phyloP scores from a whole-genome alignment of 2,329 filamentous ascomycete species.

The Coleophoma cylindrospora region DNA sequence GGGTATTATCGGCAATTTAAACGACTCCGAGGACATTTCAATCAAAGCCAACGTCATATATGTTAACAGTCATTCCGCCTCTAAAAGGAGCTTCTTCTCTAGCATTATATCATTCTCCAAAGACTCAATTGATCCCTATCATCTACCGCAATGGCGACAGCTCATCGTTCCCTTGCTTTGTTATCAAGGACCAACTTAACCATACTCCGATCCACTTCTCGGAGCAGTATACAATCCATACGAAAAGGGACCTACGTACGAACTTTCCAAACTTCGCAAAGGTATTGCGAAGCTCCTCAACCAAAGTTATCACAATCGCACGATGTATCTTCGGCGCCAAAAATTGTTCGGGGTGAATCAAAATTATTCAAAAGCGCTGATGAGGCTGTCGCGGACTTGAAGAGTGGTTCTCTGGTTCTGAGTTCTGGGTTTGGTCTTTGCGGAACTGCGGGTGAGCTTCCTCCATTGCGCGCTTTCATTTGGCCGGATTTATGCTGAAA shows the following conservation, averaged over 20 bases:
- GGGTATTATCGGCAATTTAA: no score
- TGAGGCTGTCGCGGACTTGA: slow-evolving; percentile 20
- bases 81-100: no score
- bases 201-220: slow-evolving; percentile 3
- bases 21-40: no score
- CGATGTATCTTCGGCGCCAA: slow-evolving; percentile 14
- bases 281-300: slow-evolving; percentile 7
- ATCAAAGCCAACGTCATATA: no score
- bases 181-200: no score
- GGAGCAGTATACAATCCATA: slow-evolving; percentile 3
- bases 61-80: no score
- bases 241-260: background rate
- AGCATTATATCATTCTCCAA: no score
- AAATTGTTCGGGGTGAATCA: slow-evolving; percentile 14
- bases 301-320: slow-evolving; percentile 10
- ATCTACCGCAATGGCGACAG: no score
- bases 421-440: slow-evolving; percentile 81
- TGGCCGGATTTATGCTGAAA: slow-evolving; percentile 3
- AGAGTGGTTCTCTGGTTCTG: slow-evolving; percentile 63
- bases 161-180: no score
- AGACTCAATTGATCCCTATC: no score
- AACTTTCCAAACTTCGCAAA: slow-evolving; percentile 10
- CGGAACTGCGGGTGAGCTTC: slow-evolving; percentile 58
- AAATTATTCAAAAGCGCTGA: slow-evolving; percentile 23
- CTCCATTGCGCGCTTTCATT: background rate